Base-by-base conservation (phyloP, 305 asterid species). In the Galium porrigens region DNA sequence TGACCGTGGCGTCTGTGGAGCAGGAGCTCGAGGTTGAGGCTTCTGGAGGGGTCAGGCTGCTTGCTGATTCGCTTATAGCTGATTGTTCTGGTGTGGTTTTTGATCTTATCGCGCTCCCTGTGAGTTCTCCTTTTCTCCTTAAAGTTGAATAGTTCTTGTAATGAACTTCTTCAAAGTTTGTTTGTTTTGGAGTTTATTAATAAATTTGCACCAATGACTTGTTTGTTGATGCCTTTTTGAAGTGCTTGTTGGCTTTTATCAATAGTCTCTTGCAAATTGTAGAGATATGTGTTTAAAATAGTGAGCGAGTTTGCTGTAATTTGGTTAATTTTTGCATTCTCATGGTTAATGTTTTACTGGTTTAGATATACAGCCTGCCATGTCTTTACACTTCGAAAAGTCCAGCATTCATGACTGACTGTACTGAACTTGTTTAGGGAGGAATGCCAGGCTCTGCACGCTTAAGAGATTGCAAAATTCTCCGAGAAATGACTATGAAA, bases 361-460 rank as follows among this genome's bases (percentile, higher is more conserved):
- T 12, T 1, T 27, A 27, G 17, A 1, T 3, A 27, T 29, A 12
- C 39, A 29, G 5, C n/a, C 39, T 0, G 14, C 39, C 39, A 11
- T 56, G 42, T 57, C 36, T 30, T 30, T 32, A 12, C 22, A 4
- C 17, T 58, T 32, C 9, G 42, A 5, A 14, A 30, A 14, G 14
- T 34, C 63, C 41, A 29, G 7, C 41, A 1, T 55, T 11, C 37
- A 6, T 61, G 63, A 56, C 51, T 68, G 49, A 58, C 57, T 58
- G 65, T 53, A 39, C 15, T 67, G 22, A 53, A 41, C 63, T 46
- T 72, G 64, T 63, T 10, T 75, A 91, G 98, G 98, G 98, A 67
- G 98, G 98, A 72, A 88, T 91, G 98, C 98, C 98, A 2, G 96
- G 98, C 56, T 85, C 97, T 39, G 88, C 88, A 14, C 94, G 96